Conservation (phyloP, 2,329 filamentous ascomycete genomes). For the Pseudocercospora fijiensis region DNA sequence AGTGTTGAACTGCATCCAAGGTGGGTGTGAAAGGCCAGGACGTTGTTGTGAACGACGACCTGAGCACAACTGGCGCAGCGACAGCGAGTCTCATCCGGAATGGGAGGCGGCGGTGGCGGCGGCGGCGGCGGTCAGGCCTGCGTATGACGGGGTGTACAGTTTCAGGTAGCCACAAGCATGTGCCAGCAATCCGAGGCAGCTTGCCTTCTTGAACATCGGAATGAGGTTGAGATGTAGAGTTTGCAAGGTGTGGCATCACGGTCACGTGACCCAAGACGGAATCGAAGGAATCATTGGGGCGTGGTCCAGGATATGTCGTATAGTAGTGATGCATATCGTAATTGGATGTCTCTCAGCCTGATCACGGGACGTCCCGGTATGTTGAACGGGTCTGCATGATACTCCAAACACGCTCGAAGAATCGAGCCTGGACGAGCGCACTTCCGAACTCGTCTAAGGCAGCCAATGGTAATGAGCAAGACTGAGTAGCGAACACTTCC, state of each 20-base stretch:
- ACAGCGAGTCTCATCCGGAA: not conserved
- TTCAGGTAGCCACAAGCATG: not conserved
- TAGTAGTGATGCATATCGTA: not conserved
- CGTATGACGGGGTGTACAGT: not conserved
- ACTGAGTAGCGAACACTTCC: not conserved
- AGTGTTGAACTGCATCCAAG: not conserved
- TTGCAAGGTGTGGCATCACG: not conserved
- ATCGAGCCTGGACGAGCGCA: not conserved
- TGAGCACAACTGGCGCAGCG: not conserved
- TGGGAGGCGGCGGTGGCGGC: not conserved
- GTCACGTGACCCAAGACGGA: not conserved
- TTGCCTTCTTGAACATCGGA: not conserved
- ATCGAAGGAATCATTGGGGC: not conserved
- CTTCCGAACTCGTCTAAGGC: constrained; percentile 1
- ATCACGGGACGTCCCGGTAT: not conserved
- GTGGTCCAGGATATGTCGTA: not conserved
- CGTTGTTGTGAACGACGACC: not conserved
- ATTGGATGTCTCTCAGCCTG: not conserved
- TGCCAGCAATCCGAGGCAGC: not conserved
- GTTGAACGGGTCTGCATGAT: not conserved
- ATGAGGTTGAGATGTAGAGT: not conserved
- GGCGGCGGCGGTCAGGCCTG: not conserved
- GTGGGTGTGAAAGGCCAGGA: not conserved
- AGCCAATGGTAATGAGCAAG: not conserved
- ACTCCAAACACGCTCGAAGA: not conserved